Conservation (phyloP, 2,329 filamentous ascomycete species). For the Cytospora leucostoma region DNA sequence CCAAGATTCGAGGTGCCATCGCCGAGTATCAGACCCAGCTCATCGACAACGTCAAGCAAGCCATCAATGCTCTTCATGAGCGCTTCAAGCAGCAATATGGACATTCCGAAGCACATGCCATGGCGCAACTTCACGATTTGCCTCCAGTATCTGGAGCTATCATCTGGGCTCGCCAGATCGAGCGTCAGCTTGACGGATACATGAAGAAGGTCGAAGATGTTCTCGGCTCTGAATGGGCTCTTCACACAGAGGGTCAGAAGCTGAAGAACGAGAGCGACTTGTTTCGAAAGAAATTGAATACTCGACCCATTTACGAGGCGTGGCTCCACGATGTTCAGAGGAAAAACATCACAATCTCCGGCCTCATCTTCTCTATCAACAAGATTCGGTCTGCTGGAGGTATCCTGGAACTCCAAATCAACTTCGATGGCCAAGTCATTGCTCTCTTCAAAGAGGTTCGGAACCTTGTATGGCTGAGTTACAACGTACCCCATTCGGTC, state of each 20-base stretch:
- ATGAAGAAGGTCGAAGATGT: constrained; percentile 99
- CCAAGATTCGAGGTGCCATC: constrained; percentile 98
- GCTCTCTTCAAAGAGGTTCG: constrained; percentile 98
- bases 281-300: constrained; percentile 96
- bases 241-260: constrained; percentile 94
- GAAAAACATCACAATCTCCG: constrained; percentile 87
- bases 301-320: constrained; percentile 88
- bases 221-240: constrained; percentile 88
- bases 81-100: constrained; percentile 99
- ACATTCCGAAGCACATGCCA: constrained; percentile 94
- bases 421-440: constrained; percentile 97
- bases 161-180: constrained; percentile 96
- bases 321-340: constrained; percentile 91
- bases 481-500: constrained; percentile 89
- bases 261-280: constrained; percentile 87
- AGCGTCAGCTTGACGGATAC: constrained; percentile 91
- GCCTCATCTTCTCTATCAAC: constrained; percentile 85
- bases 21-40: constrained; percentile 97
- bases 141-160: constrained; percentile 96
- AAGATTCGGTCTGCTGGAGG: constrained; percentile 91
- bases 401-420: constrained; percentile 83
- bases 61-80: constrained; percentile 90
- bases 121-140: constrained; percentile 95
- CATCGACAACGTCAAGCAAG: constrained; percentile 96
- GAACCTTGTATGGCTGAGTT: constrained; percentile 93